Evolutionary conservation across 495 filamentous ascomycete species (phyloP), one percentile per base, ranked within the genome.

Genomic region (Apodospora peruviana): DNA sequence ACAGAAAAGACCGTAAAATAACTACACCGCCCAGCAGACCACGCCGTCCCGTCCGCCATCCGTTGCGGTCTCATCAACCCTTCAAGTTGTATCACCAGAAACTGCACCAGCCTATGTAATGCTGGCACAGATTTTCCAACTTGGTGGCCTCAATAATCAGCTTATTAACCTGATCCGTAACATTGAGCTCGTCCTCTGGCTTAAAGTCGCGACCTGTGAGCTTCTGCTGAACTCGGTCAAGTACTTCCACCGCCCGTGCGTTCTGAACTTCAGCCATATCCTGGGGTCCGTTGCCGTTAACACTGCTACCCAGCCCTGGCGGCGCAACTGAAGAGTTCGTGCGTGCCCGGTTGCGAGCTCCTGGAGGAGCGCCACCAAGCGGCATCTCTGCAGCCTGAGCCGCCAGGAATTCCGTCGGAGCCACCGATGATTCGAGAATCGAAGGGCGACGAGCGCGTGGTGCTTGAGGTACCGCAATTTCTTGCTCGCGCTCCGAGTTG

Each of bases 31-130:
- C n/a, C n/a, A n/a, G n/a, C n/a, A n/a, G n/a, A n/a, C n/a, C n/a
- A n/a, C n/a, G n/a, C n/a, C n/a, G n/a, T n/a, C n/a, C n/a, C n/a
- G n/a, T n/a, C n/a, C n/a, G n/a, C n/a, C n/a, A n/a, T n/a, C n/a
- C n/a, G n/a, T n/a, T n/a, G n/a, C n/a, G n/a, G n/a, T n/a, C n/a
- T n/a, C n/a, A n/a, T n/a, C n/a, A n/a, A n/a, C n/a, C n/a, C n/a
- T n/a, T n/a, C n/a, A n/a, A n/a, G n/a, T n/a, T n/a, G n/a, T n/a
- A 16, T 55, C 48, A 94, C 87, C 88, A 91, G 76, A 91, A 94
- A 68, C 86, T 90, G 67, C 89, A 95, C 89, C 90, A 94, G 45
- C 91, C 93, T 50, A 97, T 96, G 67, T 96, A 99, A 71, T 97
- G 93, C 71, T 96, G 93, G 62, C 94, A 97, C 48, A 99, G 76